Conservation (phyloP, 768 basidiomycete genomes). For the Tylopilus plumbeoviolaceoides region DNA sequence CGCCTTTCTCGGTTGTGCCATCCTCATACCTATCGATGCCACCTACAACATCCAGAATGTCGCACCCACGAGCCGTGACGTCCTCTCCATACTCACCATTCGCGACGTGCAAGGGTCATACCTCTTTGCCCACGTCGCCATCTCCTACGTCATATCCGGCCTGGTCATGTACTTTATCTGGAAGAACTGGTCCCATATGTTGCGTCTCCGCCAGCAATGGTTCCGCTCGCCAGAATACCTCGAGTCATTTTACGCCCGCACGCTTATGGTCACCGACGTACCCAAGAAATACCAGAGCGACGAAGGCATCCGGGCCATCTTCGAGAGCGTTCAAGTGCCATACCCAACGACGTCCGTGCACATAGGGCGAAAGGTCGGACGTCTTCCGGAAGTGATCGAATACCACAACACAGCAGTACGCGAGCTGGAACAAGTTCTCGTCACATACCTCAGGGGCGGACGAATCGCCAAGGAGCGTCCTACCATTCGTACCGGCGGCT, state of each 20-base stretch:
- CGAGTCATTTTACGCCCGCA: conserved; percentile 89
- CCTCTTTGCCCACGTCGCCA: conserved; percentile 81
- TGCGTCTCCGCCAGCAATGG: conserved; percentile 77
- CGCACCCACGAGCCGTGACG: conserved; percentile 44
- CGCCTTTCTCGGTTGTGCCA: conserved; percentile 57
- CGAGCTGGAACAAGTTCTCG: conserved; percentile 84
- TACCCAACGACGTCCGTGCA: conserved; percentile 92
- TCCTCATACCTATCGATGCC: conserved; percentile 86
- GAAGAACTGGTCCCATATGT: conserved; percentile 72
- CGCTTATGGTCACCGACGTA: conserved; percentile 77
- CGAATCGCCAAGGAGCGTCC: conserved; percentile 79
- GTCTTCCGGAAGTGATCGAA: conserved; percentile 86
- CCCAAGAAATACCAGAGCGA: conserved; percentile 81
- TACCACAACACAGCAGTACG: conserved; percentile 93
- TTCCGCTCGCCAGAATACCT: conserved; percentile 89
- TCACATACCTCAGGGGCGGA: conserved; percentile 84
- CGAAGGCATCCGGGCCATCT: conserved; percentile 73
- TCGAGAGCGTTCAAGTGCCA: conserved; percentile 70
- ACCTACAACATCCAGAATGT: conserved; percentile 76
- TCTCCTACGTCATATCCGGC: conserved; percentile 76
- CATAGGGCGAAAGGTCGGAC: conserved; percentile 82
- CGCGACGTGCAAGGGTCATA: conserved; percentile 68
- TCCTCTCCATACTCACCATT: conserved; percentile 81
- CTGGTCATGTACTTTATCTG: conserved; percentile 70
- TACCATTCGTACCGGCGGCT: conserved; percentile 72